Evolutionary conservation across 257 asterid genomes (phyloP).

Genomic region (Verbascum thapsus): DNA sequence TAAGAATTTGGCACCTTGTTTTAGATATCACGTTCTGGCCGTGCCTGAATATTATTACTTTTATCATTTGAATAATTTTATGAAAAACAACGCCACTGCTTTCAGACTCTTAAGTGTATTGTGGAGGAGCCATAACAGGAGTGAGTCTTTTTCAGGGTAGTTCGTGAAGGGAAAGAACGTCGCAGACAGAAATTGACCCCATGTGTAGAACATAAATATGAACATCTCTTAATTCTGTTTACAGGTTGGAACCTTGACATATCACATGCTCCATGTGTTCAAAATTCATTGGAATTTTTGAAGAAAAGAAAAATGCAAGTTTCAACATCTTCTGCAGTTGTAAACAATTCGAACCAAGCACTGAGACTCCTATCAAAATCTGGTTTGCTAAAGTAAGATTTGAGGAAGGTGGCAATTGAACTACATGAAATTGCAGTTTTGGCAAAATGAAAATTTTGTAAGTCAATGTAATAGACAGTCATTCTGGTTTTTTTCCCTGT

Average conservation of each 20-base stretch:
- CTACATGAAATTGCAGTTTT: too few species aligned
- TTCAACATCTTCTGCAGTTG: slow-evolving; percentile 57
- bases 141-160: slow-evolving; percentile 48
- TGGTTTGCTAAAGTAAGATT: slow-evolving; percentile 41
- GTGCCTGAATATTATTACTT: background rate
- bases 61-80: background rate
- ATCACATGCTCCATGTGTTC: slow-evolving; percentile 51
- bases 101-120: background rate
- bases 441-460: background rate
- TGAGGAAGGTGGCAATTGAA: slow-evolving; percentile 19
- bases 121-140: slow-evolving; percentile 4
- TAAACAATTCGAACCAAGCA: slow-evolving; percentile 56
- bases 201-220: slow-evolving; percentile 21
- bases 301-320: slow-evolving; percentile 62
- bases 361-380: slow-evolving; percentile 43
- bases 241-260: slow-evolving; percentile 51
- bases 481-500: too few species aligned
- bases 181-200: slow-evolving; percentile 73
- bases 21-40: background rate
- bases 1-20: background rate
- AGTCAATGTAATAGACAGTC: too few species aligned
- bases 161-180: slow-evolving; percentile 76
- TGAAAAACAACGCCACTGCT: slow-evolving; percentile 2
- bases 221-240: slow-evolving; percentile 8
- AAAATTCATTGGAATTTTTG: slow-evolving; percentile 54